These are phyloP conservation scores for Sphaerostilbella broomeana DNA, from an alignment of 2,329 filamentous ascomycete species.

Conservation along the genomic window DNA sequence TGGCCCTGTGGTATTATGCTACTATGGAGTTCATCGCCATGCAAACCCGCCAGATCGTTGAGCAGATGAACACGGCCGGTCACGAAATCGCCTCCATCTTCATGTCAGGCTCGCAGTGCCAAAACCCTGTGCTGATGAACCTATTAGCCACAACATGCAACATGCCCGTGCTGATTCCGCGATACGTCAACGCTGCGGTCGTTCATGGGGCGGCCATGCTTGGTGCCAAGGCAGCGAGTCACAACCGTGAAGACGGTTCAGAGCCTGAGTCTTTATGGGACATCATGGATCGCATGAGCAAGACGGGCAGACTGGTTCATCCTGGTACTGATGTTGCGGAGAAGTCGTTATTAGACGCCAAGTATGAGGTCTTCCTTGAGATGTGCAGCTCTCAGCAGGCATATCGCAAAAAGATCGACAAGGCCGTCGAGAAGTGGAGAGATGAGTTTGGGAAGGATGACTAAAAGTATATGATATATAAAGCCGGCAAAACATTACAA, in stretches of 20 bases:
- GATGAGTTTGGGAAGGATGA: conserved; percentile 23
- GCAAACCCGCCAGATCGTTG: conserved; percentile 92
- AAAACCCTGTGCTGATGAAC: conserved; percentile 87
- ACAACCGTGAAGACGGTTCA: conserved; percentile 56
- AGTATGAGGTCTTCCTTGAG: conserved; percentile 94
- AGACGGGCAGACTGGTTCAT: conserved; percentile 77
- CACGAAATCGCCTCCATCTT: conserved; percentile 90
- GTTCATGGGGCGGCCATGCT: conserved; percentile 98
- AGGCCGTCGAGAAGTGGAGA: conserved; percentile 38
- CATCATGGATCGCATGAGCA: conserved; percentile 97
- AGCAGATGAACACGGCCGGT: conserved; percentile 85
- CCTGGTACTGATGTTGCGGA: conserved; percentile 66
- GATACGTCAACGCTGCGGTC: conserved; percentile 91
- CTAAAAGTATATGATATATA: background rate
- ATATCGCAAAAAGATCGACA: conserved; percentile 75
- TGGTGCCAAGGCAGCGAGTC: conserved; percentile 91
- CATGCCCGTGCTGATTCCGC: conserved; percentile 88
- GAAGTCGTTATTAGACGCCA: conserved; percentile 74
- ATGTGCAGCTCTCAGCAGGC: conserved; percentile 80
- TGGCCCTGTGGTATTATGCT: conserved; percentile 88
- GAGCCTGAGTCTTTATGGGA: conserved; percentile 84
- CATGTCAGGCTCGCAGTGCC: conserved; percentile 97
- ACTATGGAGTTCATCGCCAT: conserved; percentile 98
- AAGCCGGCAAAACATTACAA: no score
- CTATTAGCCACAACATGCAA: conserved; percentile 84